Evolutionary conservation across 805 yeast species (phyloP), one percentile per base, ranked within the genome.

Genomic region (Nakazawaea ambrosiae): DNA sequence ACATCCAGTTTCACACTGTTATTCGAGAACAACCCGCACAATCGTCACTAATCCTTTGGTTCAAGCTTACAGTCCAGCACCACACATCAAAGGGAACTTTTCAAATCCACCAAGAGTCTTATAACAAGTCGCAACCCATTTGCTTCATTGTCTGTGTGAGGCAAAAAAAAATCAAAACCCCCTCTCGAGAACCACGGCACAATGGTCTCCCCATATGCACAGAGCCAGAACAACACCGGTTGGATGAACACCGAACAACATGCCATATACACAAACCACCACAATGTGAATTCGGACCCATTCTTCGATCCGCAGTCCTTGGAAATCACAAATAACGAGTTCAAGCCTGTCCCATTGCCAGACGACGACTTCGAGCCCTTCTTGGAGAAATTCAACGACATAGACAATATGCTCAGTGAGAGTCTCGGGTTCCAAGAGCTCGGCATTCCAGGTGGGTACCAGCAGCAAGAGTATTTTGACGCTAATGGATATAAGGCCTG

Each of bases 371-470:
- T 78, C 47, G 70, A 68, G 39, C 66, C 60, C 25, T 50, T 57
- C 40, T 50, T 61, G 30, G 63, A 69, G 33, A 70, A 66, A 46
- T 69, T 68, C 51, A 66, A 69, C 36, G 73, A 77, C 22, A 61
- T 75, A 25, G 81, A 75, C 51, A 70, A 67, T 44, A 54, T 75
- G 42, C 61, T 81, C 41, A 73, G 73, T 28, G 78, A 75, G 44
- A 69, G 82, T 2, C 56, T 80, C 27, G 60, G 67, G 11, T 55
- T 77, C 19, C 79, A 74, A 50, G 87, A 79, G 38, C 63, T 81
- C 41, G 84, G 73, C 47, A 81, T 81, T 31, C 81, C 85, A 43
- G 42, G 36, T 37, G 31, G 39, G 36, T 39, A 40, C 49, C 45
- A 39, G 33, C 30, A 39, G 49, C 28, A 35, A 32, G 31, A 40